phyloP scores from a whole-genome alignment of 2,329 filamentous ascomycete genomes.

The Huntiella moniliformis region DNA sequence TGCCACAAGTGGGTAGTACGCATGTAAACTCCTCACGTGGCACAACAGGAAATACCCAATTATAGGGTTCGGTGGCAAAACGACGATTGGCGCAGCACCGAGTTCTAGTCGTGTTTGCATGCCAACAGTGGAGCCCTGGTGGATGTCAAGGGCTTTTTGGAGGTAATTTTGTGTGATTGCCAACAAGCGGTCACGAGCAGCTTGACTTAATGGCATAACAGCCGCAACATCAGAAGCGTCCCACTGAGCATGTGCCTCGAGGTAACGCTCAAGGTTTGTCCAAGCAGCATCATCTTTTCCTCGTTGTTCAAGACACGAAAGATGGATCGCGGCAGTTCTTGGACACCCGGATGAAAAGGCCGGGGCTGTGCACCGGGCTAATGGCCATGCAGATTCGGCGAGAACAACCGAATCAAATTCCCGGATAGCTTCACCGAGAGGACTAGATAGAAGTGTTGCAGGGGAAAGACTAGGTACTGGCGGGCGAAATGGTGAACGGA shows the following conservation, averaged over 20 bases:
- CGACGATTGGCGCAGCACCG: slow-evolving; percentile 19
- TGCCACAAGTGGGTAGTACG: slow-evolving; percentile 45
- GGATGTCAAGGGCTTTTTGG: slow-evolving; percentile 51
- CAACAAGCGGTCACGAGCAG: slow-evolving; percentile 49
- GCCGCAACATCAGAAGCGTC: slow-evolving; percentile 20
- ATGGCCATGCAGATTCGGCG: slow-evolving; percentile 30
- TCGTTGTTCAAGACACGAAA: slow-evolving; percentile 31
- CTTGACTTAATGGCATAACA: slow-evolving; percentile 26
- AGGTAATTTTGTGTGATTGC: slow-evolving; percentile 53
- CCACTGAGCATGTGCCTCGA: slow-evolving; percentile 16
- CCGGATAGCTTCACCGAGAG: slow-evolving; percentile 18
- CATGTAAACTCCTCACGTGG: slow-evolving; percentile 46
- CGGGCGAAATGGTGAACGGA: too few species aligned
- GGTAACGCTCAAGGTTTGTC: slow-evolving; percentile 24
- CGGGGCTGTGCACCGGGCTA: slow-evolving; percentile 30
- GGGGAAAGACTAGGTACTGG: slow-evolving; percentile 14
- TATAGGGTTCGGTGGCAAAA: slow-evolving; percentile 45
- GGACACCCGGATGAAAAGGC: slow-evolving; percentile 27
- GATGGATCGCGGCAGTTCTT: slow-evolving; percentile 30
- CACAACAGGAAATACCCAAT: slow-evolving; percentile 48
- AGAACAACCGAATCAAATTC: slow-evolving; percentile 30
- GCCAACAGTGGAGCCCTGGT: slow-evolving; percentile 24
- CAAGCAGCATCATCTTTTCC: slow-evolving; percentile 30
- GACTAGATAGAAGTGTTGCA: slow-evolving; percentile 11
- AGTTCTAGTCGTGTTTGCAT: too few species aligned